Evolutionary conservation across 345 rosid species (phyloP), one percentile per base, ranked within the genome.

Genomic region (Camelina laxa): DNA sequence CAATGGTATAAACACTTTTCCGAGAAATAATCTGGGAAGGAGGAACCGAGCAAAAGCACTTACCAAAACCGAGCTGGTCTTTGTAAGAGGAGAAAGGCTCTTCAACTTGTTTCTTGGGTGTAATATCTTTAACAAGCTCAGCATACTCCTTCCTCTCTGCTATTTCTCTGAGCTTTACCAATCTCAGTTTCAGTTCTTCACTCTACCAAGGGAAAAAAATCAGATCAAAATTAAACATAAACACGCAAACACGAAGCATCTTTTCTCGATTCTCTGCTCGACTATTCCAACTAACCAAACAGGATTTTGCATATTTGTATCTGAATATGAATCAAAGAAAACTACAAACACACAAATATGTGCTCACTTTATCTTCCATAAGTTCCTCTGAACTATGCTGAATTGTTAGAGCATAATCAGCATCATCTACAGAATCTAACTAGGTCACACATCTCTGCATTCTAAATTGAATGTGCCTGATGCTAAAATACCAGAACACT

Each of bases 11-110:
- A n/a, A 49, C 36, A 36, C 5, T 7, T 27, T 17, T 12, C 51
- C 19, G 60, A 44, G 57, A 65, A n/a, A n/a, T n/a, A n/a, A n/a
- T n/a, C n/a, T n/a, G n/a, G n/a, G n/a, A 59, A 24, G 38, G 7
- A 15, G 42, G 10, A 2, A 38, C 2, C 7, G 8, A 24, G 24
- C 11, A 12, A 65, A 56, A 13, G 14, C 30, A 31, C 39, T 59
- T 75, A 93, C 98, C 98, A 62, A 94, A 94, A 55, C 98, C 98
- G 60, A 94, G 87, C 76, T 94, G 98, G 80, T 94, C 97, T 80
- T 91, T 94, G 80, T 94, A 94, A 58, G 96, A 86, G 5, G 98
- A 94, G 85, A 94, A 91, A 60, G 98, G 98, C 80, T 94, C 95
- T 62, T 70, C 56, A 0, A 77, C 65, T 33, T 84, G 84, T 59